These are phyloP conservation scores for Exsudoporus floridanus DNA, from an alignment of 1,284 basidiomycete genomes.

Conservation along the genomic window DNA sequence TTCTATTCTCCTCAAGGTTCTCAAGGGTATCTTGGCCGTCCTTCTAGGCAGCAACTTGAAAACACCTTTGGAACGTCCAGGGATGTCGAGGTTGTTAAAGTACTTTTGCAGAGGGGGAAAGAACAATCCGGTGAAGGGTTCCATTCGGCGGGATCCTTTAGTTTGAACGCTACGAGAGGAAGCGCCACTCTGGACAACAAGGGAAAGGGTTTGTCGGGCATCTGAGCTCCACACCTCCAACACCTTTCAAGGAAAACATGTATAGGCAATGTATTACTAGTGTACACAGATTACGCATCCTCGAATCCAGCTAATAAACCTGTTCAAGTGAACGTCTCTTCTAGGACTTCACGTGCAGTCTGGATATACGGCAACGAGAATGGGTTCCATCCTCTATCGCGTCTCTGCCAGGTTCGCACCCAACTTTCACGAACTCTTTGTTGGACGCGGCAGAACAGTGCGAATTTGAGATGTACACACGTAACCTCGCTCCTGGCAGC, in stretches of 20 bases:
- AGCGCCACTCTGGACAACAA: constrained; percentile 42
- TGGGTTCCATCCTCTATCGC: background rate
- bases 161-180: constrained; percentile 41
- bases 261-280: constrained; percentile 23
- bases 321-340: too few species aligned
- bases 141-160: constrained; percentile 19
- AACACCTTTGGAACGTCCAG: constrained; percentile 63
- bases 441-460: background rate
- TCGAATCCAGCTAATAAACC: background rate
- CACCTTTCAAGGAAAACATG: background rate
- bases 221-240: constrained; percentile 16
- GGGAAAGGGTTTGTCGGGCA: constrained; percentile 38
- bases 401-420: background rate
- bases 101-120: constrained; percentile 61
- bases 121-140: constrained; percentile 52
- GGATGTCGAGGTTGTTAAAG: constrained; percentile 59
- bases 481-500: background rate
- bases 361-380: background rate
- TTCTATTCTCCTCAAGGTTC: constrained; percentile 64
- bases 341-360: background rate
- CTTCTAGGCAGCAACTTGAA: constrained; percentile 79
- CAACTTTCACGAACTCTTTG: background rate
- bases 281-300: constrained; percentile 3
- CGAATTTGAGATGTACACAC: background rate
- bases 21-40: constrained; percentile 66